phyloP scores from a whole-genome alignment of 176 grass and related monocot genomes.

The Melocanna baccifera region DNA sequence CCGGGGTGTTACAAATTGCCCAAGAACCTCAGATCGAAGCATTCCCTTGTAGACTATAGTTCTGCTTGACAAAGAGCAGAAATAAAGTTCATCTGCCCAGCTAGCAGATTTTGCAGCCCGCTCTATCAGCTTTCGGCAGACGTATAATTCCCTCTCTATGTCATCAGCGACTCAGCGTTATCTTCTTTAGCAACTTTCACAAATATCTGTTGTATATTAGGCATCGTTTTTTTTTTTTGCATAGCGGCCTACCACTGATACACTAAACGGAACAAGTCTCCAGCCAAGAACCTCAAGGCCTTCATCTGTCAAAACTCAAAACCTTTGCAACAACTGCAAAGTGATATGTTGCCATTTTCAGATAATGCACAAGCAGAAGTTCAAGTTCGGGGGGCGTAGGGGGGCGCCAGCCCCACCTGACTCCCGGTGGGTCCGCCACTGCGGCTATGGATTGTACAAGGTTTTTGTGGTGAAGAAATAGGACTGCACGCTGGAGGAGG shows the following conservation, averaged over 20 bases:
- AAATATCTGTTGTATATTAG: constrained; percentile 88
- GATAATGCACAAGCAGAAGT: constrained; percentile 21
- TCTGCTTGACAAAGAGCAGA: constrained; percentile 85
- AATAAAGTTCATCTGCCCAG: constrained; percentile 92
- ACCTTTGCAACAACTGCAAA: constrained; percentile 74
- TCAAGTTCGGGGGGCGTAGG: too few relatives aligned
- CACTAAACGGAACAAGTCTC: constrained; percentile 83
- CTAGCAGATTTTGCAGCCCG: constrained; percentile 54
- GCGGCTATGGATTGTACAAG: constrained; percentile 32
- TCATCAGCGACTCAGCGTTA: constrained; percentile 76
- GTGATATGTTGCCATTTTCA: constrained; percentile 38
- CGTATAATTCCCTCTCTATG: constrained; percentile 96
- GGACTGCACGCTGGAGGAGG: constrained; percentile 16
- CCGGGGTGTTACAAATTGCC: too few relatives aligned
- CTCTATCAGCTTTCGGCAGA: constrained; percentile 93
- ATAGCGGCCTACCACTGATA: constrained; percentile 73
- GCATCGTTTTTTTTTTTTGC: constrained; percentile 97
- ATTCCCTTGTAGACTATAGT: constrained; percentile 99
- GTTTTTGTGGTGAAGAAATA: background rate
- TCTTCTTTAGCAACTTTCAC: constrained; percentile 91
- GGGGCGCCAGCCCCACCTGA: too few relatives aligned
- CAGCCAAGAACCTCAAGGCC: constrained; percentile 95
- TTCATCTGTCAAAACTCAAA: constrained; percentile 81
- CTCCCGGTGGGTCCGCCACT: too few relatives aligned
- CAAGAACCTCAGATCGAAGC: constrained; percentile 96